Base-by-base conservation (phyloP, 2,329 filamentous ascomycete genomes). In the Hymenoscyphus occultus region DNA sequence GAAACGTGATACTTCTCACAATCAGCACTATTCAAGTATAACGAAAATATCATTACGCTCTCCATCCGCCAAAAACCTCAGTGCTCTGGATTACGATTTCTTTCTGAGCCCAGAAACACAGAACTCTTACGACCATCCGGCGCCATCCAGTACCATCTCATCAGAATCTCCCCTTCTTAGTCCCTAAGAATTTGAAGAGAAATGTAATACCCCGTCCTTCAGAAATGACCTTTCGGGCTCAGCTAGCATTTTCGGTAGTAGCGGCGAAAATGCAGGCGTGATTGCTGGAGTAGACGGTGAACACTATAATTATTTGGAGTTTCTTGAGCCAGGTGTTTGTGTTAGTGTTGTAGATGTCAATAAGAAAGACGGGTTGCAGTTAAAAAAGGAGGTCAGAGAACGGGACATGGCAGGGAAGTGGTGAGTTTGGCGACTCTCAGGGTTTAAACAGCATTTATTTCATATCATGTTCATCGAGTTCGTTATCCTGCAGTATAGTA, bases 161-260 rank as follows among this genome's bases (percentile, higher is more conserved):
- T 60, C 59, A 3, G 59, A 61, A n/a, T 61, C 42, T n/a, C 42
- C 59, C 7, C 13, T 61, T 9, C 59, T 54, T n/a, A 62, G 51
- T 40, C 51, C 60, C 28, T 28, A 28, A 28, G 22, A 13, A n/a
- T 5, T 57, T 2, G 48, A 57, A 6, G 60, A 56, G 9, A 39
- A 51, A 35, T 35, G 9, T 16, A 31, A 10, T 12, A 9, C 45
- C 22, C 19, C 10, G 0, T 22, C n/a, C 10, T 51, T 51, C 10
- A 12, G 12, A 22, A n/a, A 3, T 9, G n/a, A 9, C 12, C 22
- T n/a, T 22, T 51, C 45, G 9, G 6, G 19, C 10, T 51, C 45
- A 2, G 12, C n/a, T 10, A 22, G 45, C 19, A 48, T n/a, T 19
- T 48, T 16, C 4, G 19, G 45, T 35, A 35, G 6, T 35, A 35